Conservation (phyloP, 225 moss, liverwort and hornwort species). For the Pseudisothecium myosuroides region DNA sequence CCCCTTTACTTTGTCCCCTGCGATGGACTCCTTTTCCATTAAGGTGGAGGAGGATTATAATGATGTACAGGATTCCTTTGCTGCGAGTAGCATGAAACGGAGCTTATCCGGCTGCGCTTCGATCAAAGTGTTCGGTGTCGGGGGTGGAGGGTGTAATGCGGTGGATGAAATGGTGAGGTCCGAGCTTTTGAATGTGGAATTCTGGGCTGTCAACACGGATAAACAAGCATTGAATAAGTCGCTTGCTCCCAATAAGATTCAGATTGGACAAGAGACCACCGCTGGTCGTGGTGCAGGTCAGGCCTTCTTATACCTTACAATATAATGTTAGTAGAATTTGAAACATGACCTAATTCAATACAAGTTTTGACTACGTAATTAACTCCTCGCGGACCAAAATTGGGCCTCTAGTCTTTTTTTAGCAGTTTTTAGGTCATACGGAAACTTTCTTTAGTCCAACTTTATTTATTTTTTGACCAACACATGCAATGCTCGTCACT, state of each 20-base stretch:
- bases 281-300: conserved; percentile 60
- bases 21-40: conserved; percentile 25
- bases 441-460: neutral
- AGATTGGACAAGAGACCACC: conserved; percentile 65
- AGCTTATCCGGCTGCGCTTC: conserved; percentile 55
- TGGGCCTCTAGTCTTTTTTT: neutral
- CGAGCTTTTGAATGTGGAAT: conserved; percentile 66
- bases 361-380: neutral
- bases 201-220: conserved; percentile 76
- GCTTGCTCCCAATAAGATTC: conserved; percentile 67
- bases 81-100: conserved; percentile 18
- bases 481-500: neutral
- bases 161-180: conserved; percentile 79
- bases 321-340: neutral
- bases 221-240: conserved; percentile 57
- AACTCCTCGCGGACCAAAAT: neutral
- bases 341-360: neutral
- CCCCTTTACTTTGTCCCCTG: conserved; percentile 13
- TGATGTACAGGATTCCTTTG: conserved; percentile 31
- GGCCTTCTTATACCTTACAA: neutral
- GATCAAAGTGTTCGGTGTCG: conserved; percentile 75
- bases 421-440: neutral
- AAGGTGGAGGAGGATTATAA: conserved; percentile 32
- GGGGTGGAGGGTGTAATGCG: conserved; percentile 75
- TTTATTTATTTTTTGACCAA: too few relatives aligned